Evolutionary conservation across 129 eudicot species (phyloP).

Genomic region (Escallonia herrerae): DNA sequence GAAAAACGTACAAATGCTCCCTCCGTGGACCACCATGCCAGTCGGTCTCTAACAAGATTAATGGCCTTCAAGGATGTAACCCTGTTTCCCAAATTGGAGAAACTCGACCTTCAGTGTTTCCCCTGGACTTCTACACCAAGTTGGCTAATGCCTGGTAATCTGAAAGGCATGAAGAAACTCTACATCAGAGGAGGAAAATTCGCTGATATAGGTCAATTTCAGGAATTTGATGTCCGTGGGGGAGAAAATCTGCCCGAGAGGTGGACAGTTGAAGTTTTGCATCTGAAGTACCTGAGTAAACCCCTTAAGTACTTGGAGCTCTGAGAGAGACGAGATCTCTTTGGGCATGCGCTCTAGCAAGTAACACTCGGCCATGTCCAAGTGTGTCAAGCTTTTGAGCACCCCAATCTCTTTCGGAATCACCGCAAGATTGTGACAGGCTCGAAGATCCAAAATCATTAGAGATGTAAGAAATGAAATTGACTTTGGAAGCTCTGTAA

Average conservation of each 20-base stretch:
- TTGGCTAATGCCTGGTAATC: not conserved
- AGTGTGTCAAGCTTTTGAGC: slow-evolving; percentile 19
- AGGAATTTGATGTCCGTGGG: no score
- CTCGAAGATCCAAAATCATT: slow-evolving; percentile 13
- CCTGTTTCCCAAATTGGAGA: no score
- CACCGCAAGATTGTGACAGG: slow-evolving; percentile 20
- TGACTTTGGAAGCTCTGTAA: slow-evolving; percentile 11
- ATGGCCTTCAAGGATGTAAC: no score
- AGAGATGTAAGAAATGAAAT: slow-evolving; percentile 3
- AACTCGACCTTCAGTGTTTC: slow-evolving; percentile 13
- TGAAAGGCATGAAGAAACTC: slow-evolving; percentile 1
- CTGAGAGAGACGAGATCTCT: not conserved
- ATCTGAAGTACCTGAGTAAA: slow-evolving; percentile 7
- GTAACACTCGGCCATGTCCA: slow-evolving; percentile 29
- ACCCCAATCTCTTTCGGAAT: slow-evolving; percentile 16
- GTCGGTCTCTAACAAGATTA: not conserved
- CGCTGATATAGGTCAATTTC: slow-evolving; percentile 15
- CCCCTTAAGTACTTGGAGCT: slow-evolving; percentile 24
- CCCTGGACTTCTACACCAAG: slow-evolving; percentile 17
- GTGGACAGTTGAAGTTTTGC: slow-evolving; percentile 1
- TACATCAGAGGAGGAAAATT: slow-evolving; percentile 2
- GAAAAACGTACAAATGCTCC: not conserved
- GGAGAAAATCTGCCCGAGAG: slow-evolving; percentile 4
- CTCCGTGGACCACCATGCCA: not conserved
- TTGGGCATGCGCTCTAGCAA: slow-evolving; percentile 19